A percentile compares a stretch with the other conserved stretches of the same genome.
Conservation (phyloP, 345 rosid species). For the Isatis tinctoria region DNA sequence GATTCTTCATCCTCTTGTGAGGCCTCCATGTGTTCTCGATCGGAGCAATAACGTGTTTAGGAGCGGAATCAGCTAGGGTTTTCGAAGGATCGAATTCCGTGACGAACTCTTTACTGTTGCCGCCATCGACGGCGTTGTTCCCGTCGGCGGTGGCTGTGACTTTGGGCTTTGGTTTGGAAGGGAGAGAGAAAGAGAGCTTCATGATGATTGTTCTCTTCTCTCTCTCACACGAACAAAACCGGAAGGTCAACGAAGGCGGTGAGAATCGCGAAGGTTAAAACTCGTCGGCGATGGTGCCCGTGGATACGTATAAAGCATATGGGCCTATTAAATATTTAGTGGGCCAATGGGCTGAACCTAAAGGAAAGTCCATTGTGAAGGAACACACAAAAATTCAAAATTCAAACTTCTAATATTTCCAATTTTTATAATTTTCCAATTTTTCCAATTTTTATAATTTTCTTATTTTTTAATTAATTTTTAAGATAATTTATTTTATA, state of each 20-base stretch:
- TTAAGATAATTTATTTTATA: too few species aligned
- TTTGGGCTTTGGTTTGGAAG: conserved; percentile 43
- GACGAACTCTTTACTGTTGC: conserved; percentile 36
- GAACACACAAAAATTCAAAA: background rate
- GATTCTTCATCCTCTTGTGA: conserved; percentile 60
- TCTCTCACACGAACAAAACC: background rate
- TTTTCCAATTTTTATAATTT: too few species aligned
- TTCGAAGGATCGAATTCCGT: conserved; percentile 58
- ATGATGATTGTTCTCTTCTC: conserved; percentile 24
- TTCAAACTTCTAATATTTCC: too few species aligned
- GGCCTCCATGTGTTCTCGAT: conserved; percentile 52
- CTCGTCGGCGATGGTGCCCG: background rate
- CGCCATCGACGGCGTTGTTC: conserved; percentile 23
- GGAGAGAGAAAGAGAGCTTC: conserved; percentile 61
- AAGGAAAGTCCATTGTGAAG: background rate
- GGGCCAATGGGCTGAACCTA: background rate
- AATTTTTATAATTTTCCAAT: too few species aligned
- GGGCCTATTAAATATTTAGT: background rate
- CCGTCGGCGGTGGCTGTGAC: conserved; percentile 4
- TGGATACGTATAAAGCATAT: background rate
- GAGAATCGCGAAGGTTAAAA: background rate
- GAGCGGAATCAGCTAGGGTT: conserved; percentile 29
- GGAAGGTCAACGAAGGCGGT: background rate
- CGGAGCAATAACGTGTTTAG: conserved; percentile 51
- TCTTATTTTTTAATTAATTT: too few species aligned